Base-by-base conservation (phyloP, 2,329 filamentous ascomycete species). In the Chaetomiaceae sp. region DNA sequence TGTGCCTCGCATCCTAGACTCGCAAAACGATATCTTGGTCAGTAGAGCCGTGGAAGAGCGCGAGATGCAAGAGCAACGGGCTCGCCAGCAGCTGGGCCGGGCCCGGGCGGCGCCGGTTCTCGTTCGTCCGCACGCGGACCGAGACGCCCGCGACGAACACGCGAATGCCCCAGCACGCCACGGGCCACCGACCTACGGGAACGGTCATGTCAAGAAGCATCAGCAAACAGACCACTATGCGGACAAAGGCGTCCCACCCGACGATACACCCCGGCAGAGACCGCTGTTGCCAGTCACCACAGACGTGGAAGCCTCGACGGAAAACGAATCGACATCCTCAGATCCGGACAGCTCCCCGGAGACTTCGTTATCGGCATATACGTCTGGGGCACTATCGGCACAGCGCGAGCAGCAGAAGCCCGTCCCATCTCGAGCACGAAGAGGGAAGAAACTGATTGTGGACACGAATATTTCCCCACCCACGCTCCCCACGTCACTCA, bases 11-110 rank as follows among this genome's bases (percentile, higher is more conserved):
- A 42, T 50, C 11, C 37, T 50, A 6, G 40, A 47, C 33, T 15
- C 24, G 5, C 11, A 43, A 3, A 50, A 47, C n/a, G 48, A 50
- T 38, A 18, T 47, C 19, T 15, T 38, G 15, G 19, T 50, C 17
- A 50, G 48, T 40, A 43, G 44, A 6, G 27, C 40, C 2, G 2
- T 50, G 6, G 48, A 50, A 35, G 18, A 29, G 20, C 48, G 48
- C 40, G 48, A 50, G 35, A 22, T 29, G n/a, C 30, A 47, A 18
- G 48, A 50, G 15, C 11, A 33, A 17, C 26, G 22, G 3, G 26
- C 38, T 18, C 29, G 15, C 3, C 44, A 26, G 7, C 27, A 38
- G 15, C 18, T 29, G 26, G 46, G 46, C n/a, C 24, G 46, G 22
- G 24, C 44, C 9, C 30, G 46, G 26, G 46, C 46, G 3, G 30